phyloP scores from a whole-genome alignment of 2,329 filamentous ascomycete genomes.

The Colletotrichum cereale region DNA sequence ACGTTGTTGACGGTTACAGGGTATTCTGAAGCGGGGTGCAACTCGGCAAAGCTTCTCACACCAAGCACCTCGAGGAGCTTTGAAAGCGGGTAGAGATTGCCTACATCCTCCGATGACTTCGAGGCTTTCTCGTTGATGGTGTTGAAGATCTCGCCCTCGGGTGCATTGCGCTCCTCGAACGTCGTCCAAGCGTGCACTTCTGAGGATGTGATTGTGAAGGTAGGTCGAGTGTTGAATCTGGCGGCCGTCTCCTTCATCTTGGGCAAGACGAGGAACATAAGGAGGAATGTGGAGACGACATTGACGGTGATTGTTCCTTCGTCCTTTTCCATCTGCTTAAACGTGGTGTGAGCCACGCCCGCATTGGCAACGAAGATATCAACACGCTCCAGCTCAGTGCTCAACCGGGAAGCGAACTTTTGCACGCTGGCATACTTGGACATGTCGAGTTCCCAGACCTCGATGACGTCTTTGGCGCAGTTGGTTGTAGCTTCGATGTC shows the following conservation, averaged over 20 bases:
- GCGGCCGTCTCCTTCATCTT: conserved; percentile 58
- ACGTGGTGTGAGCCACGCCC: conserved; percentile 53
- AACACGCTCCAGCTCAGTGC: conserved; percentile 53
- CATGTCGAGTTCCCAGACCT: conserved; percentile 66
- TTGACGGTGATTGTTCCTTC: conserved; percentile 66
- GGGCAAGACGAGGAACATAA: conserved; percentile 63
- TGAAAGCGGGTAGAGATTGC: conserved; percentile 45
- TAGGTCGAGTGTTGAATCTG: conserved; percentile 41
- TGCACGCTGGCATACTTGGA: conserved; percentile 59
- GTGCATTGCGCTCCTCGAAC: conserved; percentile 46
- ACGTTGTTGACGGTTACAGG: conserved; percentile 63
- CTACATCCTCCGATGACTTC: conserved; percentile 26
- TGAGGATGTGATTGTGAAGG: conserved; percentile 47
- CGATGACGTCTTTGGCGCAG: conserved; percentile 46
- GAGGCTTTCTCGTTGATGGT: conserved; percentile 45
- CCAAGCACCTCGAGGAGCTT: conserved; percentile 50
- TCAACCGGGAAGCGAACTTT: conserved; percentile 55
- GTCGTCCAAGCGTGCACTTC: conserved; percentile 45
- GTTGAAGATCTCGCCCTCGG: conserved; percentile 47
- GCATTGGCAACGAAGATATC: conserved; percentile 60
- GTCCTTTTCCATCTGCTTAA: conserved; percentile 54
- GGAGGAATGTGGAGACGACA: conserved; percentile 64
- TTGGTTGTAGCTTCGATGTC: conserved; percentile 50
- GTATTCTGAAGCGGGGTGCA: conserved; percentile 30
- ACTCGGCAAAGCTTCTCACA: conserved; percentile 44